These are phyloP conservation scores for Prunus campanulata DNA, from an alignment of 306 rosid genomes.

Conservation along the genomic window DNA sequence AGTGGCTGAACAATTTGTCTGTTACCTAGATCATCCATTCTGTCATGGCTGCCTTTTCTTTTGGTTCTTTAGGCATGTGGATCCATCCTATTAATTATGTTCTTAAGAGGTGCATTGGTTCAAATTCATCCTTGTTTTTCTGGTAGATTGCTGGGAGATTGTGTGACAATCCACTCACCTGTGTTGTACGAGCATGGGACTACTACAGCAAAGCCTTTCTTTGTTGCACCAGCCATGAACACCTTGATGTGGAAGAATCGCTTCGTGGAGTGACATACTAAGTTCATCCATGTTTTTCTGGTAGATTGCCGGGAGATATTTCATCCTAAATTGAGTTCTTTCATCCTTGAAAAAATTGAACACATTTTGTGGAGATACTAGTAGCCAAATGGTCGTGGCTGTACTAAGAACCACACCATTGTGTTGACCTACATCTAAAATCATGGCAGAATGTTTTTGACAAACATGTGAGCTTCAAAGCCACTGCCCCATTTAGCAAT, in stretches of 20 bases:
- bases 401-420: conserved; percentile 87
- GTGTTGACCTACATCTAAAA: conserved; percentile 48
- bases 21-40: neutral
- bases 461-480: too few relatives aligned
- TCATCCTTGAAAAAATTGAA: conserved; percentile 92
- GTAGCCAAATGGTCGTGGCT: conserved; percentile 92
- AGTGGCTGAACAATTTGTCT: neutral
- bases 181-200: conserved; percentile 83
- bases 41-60: neutral
- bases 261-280: conserved; percentile 50
- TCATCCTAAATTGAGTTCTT: conserved; percentile 33
- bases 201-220: conserved; percentile 65
- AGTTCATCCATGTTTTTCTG: too few relatives aligned
- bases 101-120: neutral
- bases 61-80: neutral
- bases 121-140: conserved; percentile 1
- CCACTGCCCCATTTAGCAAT: too few relatives aligned
- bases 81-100: neutral
- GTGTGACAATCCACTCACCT: conserved; percentile 75
- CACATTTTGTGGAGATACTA: conserved; percentile 74
- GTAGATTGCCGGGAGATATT: too few relatives aligned
- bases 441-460: too few relatives aligned
- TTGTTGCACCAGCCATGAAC: conserved; percentile 88
- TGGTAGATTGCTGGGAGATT: conserved; percentile 74
- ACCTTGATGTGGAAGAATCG: conserved; percentile 66